These are phyloP conservation scores for Debaryomycetaceae sp. DNA, from an alignment of 1,139 yeast genomes.

Conservation along the genomic window DNA sequence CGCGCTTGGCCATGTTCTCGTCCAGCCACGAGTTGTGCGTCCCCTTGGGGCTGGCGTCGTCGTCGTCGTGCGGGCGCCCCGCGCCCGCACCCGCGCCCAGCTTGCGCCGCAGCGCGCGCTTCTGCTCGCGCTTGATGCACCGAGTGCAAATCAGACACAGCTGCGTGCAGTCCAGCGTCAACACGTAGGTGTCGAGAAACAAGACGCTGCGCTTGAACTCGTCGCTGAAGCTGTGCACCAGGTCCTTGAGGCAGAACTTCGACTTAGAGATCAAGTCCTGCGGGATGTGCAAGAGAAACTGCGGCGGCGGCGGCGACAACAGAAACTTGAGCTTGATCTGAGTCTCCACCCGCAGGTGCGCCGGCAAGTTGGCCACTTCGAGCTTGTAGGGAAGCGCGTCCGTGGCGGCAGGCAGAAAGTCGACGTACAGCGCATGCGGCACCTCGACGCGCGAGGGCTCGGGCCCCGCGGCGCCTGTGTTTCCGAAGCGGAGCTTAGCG, in stretches of 20 bases:
- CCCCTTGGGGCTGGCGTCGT: slow-evolving; percentile 5
- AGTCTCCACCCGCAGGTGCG: slow-evolving; percentile 87
- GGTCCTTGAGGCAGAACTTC: slow-evolving; percentile 61
- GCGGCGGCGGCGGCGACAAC: slow-evolving; percentile 69
- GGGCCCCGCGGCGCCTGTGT: slow-evolving; percentile 35
- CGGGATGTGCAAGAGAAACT: slow-evolving; percentile 71
- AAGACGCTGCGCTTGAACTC: slow-evolving; percentile 49
- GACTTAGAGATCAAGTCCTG: slow-evolving; percentile 84
- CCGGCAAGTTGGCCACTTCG: slow-evolving; percentile 60
- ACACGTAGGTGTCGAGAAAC: slow-evolving; percentile 62
- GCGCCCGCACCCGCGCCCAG: slow-evolving; percentile 55
- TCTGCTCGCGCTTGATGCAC: slow-evolving; percentile 87
- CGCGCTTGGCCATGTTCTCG: slow-evolving; percentile 68
- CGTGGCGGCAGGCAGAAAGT: slow-evolving; percentile 34
- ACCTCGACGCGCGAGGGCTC: slow-evolving; percentile 31
- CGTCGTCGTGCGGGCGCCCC: slow-evolving; percentile 6
- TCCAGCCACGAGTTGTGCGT: slow-evolving; percentile 68
- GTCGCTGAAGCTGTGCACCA: slow-evolving; percentile 40
- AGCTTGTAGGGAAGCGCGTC: slow-evolving; percentile 55
- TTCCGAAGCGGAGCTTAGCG: slow-evolving; percentile 56
- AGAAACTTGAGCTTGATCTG: slow-evolving; percentile 75
- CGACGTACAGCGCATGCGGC: slow-evolving; percentile 29
- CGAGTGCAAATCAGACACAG: slow-evolving; percentile 79
- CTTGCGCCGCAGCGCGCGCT: slow-evolving; percentile 86
- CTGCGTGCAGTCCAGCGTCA: slow-evolving; percentile 47